phyloP scores from a whole-genome alignment of 306 rosid genomes.

The Vigna reflexopilosa region DNA sequence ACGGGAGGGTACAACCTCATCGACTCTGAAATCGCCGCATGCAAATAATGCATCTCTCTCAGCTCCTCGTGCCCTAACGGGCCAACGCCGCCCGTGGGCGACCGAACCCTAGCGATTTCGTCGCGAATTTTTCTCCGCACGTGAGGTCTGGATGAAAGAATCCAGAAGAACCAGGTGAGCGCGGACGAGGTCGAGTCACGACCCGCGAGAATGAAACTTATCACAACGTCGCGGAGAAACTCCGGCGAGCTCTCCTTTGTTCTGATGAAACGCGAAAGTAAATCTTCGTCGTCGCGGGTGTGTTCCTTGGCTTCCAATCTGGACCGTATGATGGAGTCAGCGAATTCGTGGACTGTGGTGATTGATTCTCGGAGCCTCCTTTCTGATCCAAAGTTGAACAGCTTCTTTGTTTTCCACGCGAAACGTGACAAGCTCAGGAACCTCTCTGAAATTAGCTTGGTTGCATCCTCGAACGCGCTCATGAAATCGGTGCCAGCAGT shows the following conservation, averaged over 20 bases:
- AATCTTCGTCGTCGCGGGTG: slow-evolving; percentile 37
- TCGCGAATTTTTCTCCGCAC: slow-evolving; percentile 43
- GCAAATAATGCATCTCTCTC: too few relatives aligned
- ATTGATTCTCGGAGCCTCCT: slow-evolving; percentile 54
- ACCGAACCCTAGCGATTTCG: slow-evolving; percentile 44
- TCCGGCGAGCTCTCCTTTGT: slow-evolving; percentile 47
- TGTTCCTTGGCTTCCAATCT: slow-evolving; percentile 44
- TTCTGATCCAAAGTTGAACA: slow-evolving; percentile 58
- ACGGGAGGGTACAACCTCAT: too few relatives aligned
- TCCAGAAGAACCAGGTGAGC: slow-evolving; percentile 79
- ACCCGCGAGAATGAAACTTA: slow-evolving; percentile 76
- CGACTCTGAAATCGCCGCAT: too few relatives aligned
- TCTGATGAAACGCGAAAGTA: slow-evolving; percentile 68
- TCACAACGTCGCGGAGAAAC: slow-evolving; percentile 67
- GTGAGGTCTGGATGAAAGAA: slow-evolving; percentile 50
- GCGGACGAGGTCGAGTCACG: slow-evolving; percentile 80
- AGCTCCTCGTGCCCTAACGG: too few relatives aligned
- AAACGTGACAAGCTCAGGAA: slow-evolving; percentile 30
- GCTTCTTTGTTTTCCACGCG: slow-evolving; percentile 42
- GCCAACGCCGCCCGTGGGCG: too few relatives aligned
- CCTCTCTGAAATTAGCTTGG: slow-evolving; percentile 53
- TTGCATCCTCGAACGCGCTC: slow-evolving; percentile 74
- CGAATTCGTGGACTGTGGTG: slow-evolving; percentile 56
- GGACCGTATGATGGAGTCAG: slow-evolving; percentile 53
- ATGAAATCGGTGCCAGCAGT: slow-evolving; percentile 54